Evolutionary conservation across 1,284 basidiomycete species (phyloP).

Genomic region (Wallemia mellicola): DNA sequence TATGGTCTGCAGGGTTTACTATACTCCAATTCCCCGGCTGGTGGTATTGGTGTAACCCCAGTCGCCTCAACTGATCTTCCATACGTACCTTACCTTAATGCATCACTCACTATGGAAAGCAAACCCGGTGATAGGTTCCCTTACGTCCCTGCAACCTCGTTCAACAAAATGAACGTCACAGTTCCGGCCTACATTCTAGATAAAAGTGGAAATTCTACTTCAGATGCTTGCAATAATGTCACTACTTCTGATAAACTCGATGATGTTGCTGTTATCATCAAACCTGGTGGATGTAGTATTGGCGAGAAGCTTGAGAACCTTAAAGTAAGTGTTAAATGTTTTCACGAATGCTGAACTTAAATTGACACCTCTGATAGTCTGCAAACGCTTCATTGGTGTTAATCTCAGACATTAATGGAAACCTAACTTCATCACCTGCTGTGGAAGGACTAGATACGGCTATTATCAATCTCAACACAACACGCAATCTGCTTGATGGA

Average conservation of each 20-base stretch:
- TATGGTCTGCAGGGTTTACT: conserved; percentile 2
- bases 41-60: not conserved
- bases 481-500: not conserved
- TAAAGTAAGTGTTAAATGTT: not conserved
- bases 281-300: not conserved
- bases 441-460: not conserved
- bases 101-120: not conserved
- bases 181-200: too few relatives aligned
- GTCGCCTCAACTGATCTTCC: not conserved
- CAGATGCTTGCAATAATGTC: not conserved
- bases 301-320: not conserved
- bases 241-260: not conserved
- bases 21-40: not conserved
- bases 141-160: not conserved
- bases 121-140: not conserved
- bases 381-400: not conserved
- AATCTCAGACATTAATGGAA: not conserved
- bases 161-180: not conserved
- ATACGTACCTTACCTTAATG: not conserved
- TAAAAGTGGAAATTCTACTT: too few relatives aligned
- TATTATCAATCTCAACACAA: too few relatives aligned
- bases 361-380: not conserved
- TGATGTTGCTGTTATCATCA: not conserved
- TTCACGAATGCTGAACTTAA: not conserved
- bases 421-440: not conserved